A percentile compares a stretch with the other conserved stretches of the same genome.
Conservation (phyloP, 495 filamentous ascomycete genomes). For the Penicillium roqueforti region DNA sequence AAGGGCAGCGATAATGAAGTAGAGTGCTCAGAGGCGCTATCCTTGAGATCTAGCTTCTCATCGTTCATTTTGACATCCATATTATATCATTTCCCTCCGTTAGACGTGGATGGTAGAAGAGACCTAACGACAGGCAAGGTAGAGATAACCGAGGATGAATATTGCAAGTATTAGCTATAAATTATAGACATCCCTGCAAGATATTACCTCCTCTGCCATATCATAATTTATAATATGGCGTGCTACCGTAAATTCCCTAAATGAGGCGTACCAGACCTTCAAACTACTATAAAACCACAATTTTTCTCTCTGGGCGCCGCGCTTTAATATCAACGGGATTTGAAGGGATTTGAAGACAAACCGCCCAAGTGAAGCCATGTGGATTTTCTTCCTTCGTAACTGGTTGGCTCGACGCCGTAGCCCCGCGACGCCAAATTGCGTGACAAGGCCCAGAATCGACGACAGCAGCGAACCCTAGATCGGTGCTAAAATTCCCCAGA, state of each 20-base stretch:
- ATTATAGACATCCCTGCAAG: too few species aligned
- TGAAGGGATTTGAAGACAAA: too few species aligned
- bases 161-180: too few species aligned
- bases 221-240: too few species aligned
- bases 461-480: background rate
- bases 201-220: too few species aligned
- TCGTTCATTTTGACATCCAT: background rate
- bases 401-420: background rate
- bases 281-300: too few species aligned
- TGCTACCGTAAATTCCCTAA: too few species aligned
- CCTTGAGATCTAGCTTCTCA: background rate
- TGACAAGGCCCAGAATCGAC: background rate
- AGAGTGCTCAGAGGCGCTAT: background rate
- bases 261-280: too few species aligned
- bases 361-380: too few species aligned
- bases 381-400: background rate
- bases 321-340: too few species aligned
- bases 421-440: background rate
- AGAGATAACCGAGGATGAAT: too few species aligned
- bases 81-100: background rate
- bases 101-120: background rate
- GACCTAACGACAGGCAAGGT: background rate
- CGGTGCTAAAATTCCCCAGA: background rate
- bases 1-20: background rate
- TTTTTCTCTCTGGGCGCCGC: too few species aligned